Percentiles rank a stretch among this genome's conserved stretches.
Evolutionary conservation across 768 basidiomycete species (phyloP).

Genomic region (Termitomyces eurrhizus): DNA sequence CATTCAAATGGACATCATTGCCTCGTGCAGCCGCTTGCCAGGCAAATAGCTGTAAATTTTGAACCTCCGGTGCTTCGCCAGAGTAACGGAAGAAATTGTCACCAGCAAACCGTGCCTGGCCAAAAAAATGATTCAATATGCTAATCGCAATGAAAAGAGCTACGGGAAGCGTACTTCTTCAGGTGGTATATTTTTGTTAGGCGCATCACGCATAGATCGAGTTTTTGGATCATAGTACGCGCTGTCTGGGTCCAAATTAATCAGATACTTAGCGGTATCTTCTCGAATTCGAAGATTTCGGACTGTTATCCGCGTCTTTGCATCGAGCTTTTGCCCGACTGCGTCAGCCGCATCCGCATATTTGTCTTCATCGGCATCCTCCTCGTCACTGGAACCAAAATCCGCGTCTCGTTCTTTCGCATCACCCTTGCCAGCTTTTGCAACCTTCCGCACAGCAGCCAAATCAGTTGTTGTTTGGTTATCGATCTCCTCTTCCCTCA

Average conservation of each 20-base stretch:
- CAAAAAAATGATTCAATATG: constrained; percentile 4
- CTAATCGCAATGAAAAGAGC: background rate
- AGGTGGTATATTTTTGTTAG: constrained; percentile 65
- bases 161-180: constrained; percentile 68
- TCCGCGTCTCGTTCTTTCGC: constrained; percentile 76
- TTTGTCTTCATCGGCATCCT: constrained; percentile 95
- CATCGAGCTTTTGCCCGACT: constrained; percentile 96
- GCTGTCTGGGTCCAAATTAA: constrained; percentile 91
- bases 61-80: constrained; percentile 91
- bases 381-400: constrained; percentile 95
- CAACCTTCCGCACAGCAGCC: constrained; percentile 90
- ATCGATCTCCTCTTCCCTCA: constrained; percentile 96
- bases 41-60: constrained; percentile 91
- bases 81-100: constrained; percentile 93
- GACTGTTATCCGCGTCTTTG: constrained; percentile 97
- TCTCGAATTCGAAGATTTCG: constrained; percentile 98
- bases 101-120: constrained; percentile 84
- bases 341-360: constrained; percentile 98
- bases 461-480: constrained; percentile 93
- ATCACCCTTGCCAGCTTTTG: constrained; percentile 80
- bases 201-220: constrained; percentile 98
- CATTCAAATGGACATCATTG: constrained; percentile 92
- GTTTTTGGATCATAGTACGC: constrained; percentile 99
- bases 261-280: constrained; percentile 98
- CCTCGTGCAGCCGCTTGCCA: constrained; percentile 94